phyloP scores from a whole-genome alignment of 2,329 filamentous ascomycete species.

The Fusarium nanum region DNA sequence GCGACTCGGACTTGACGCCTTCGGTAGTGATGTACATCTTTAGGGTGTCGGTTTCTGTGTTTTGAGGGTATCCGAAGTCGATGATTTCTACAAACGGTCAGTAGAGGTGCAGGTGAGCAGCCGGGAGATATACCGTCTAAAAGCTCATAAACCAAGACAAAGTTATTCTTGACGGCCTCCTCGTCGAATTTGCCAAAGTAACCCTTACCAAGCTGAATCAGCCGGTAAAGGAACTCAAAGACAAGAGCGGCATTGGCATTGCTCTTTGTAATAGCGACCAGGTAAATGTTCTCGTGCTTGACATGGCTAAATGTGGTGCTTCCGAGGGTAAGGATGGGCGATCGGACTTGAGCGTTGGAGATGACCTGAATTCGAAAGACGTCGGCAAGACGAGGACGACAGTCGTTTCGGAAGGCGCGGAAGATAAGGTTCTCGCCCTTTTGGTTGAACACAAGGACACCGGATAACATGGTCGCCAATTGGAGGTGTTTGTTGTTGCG shows the following conservation, averaged over 20 bases:
- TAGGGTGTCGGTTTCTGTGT: constrained; percentile 97
- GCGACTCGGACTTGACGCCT: constrained; percentile 91
- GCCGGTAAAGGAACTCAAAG: constrained; percentile 95
- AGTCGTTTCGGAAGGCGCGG: constrained; percentile 98
- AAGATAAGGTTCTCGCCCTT: constrained; percentile 99
- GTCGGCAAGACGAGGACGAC: constrained; percentile 94
- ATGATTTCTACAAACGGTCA: constrained; percentile 79
- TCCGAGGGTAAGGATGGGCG: constrained; percentile 94
- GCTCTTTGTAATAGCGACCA: constrained; percentile 97
- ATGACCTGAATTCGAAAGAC: constrained; percentile 99
- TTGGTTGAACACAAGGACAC: constrained; percentile 98
- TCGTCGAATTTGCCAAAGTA: constrained; percentile 99
- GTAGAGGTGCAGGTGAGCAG: neutral
- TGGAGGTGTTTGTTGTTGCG: constrained; percentile 12
- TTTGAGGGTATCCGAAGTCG: constrained; percentile 98
- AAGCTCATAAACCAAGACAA: constrained; percentile 97
- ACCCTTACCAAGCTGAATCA: constrained; percentile 89
- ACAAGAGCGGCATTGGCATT: constrained; percentile 98
- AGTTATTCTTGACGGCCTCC: constrained; percentile 99
- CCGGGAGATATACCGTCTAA: constrained; percentile 76
- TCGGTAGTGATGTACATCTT: constrained; percentile 99
- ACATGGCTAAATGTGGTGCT: constrained; percentile 99
- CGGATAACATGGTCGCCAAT: constrained; percentile 83
- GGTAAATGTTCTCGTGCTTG: constrained; percentile 98
- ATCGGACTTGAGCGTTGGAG: constrained; percentile 96